phyloP scores from a whole-genome alignment of 169 alveolate species.

The Plasmodium vivax region DNA sequence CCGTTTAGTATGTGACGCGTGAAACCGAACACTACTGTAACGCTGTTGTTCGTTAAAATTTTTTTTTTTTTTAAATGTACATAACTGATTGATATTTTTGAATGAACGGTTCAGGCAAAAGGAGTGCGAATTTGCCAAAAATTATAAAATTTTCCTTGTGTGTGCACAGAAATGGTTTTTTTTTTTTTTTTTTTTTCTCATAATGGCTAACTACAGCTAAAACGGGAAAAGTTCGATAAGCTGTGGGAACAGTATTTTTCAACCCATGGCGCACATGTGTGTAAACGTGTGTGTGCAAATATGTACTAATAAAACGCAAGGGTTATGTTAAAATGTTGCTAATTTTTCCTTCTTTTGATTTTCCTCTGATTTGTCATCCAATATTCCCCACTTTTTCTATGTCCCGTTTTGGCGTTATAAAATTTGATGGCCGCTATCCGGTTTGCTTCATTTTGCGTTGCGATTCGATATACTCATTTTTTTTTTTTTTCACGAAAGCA shows the following conservation, averaged over 20 bases:
- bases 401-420: constrained; percentile 15
- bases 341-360: constrained; percentile 5
- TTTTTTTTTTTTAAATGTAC: neutral
- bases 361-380: neutral
- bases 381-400: neutral
- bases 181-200: neutral
- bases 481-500: constrained; percentile 19
- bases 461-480: neutral
- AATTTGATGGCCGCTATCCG: constrained; percentile 12
- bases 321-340: neutral
- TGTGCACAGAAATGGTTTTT: constrained; percentile 30
- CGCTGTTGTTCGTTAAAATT: neutral
- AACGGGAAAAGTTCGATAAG: neutral
- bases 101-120: constrained; percentile 43
- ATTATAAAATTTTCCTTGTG: neutral
- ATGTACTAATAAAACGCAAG: neutral
- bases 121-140: neutral
- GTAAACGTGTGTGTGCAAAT: neutral
- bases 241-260: neutral
- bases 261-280: neutral
- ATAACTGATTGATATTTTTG: constrained; percentile 2
- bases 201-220: neutral
- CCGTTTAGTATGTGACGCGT: neutral
- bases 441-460: neutral
- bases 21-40: neutral